Evolutionary conservation across 768 basidiomycete genomes (phyloP), one percentile per base, ranked within the genome.

Genomic region (Leccinum aurantiacum): DNA sequence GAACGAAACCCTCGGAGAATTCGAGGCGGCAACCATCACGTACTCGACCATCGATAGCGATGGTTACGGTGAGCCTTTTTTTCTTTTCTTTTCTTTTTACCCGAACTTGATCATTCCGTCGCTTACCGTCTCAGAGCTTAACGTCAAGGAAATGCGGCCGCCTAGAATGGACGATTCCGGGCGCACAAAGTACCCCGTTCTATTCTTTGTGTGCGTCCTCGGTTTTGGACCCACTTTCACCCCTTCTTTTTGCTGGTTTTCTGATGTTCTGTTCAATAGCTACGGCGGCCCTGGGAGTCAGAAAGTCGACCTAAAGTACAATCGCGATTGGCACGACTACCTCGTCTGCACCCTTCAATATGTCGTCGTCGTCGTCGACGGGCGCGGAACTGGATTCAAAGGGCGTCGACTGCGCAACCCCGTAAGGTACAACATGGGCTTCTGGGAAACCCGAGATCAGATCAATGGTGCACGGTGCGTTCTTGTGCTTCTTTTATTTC

Each of bases 281-380:
- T 96, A 99, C 67, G 95, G 95, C 46, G 97, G 97, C 3, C 97
- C 97, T 4, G 80, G 76, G 60, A 91, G 90, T 54, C 97, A 99
- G 69, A 74, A 81, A 61, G 91, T 95, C 29, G 78, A 87, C 70
- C 76, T 84, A 17, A 75, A 73, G 31, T 98, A 84, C 74, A 66
- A 68, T 14, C 83, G 88, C 25, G 90, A 91, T 74, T 98, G 93
- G 93, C 87, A 94, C 63, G 82, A 92, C 59, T 96, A 90, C 74
- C 80, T 97, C 41, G 90, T 88, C 13, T 88, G 90, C 67, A 82
- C 84, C 22, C 76, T 92, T 54, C 84, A 91, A 64, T 96, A 95
- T 71, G 80, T 99, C 38, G 80, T 95, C 35, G 92, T 99, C 57
- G 76, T 83, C 41, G 90, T 98, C 41, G 97, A 99, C 69, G 94